Base-by-base conservation (phyloP, 192 early-diverging fungal genomes). In the Dissophora globulifera region DNA sequence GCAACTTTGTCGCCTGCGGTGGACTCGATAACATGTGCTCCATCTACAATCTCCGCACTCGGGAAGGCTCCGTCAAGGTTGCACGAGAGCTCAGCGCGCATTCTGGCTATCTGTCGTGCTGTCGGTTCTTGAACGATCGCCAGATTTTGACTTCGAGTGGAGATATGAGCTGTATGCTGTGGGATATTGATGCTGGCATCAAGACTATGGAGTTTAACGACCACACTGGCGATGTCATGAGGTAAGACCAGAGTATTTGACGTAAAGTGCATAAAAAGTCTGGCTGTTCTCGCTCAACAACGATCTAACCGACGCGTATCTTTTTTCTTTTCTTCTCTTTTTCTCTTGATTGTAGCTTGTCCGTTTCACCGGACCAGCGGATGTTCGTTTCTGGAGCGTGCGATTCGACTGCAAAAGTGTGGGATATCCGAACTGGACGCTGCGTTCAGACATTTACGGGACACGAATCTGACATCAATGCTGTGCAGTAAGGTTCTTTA, bases 11-110 rank as follows among this genome's bases (percentile, higher is more conserved):
- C 20, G 98, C 98, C 45, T 99, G 98, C 81, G 98, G 98, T 81
- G 98, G 98, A 65, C 89, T 99, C 55, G 98, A 99, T 84, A 99
- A 99, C 82, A 91, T 99, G 67, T 99, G 98, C 84, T 97, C 95
- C 25, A 98, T 99, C 76, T 99, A 97, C 85, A 99, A 97, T 70
- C 83, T 99, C 32, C 93, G 93, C 66, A 94, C 95, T 43, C 91
- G 93, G 65, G 97, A 99, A 80, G 96, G 96, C 20, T 86, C 90
- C 27, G 93, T 95, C 42, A 95, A 96, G 62, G 95, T 96, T 30
- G 97, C 96, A 17, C 85, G 97, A 51, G 96, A 99, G 80, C 84
- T 99, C 31, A 87, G 88, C n/a, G 94, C 95, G 7, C 98, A 99
- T 79, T 95, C 97, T 8, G 97, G 98, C 15, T 99, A 98, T 78